Conservation (phyloP, 2,329 filamentous ascomycete species). For the Colletotrichum ledebouriae region DNA sequence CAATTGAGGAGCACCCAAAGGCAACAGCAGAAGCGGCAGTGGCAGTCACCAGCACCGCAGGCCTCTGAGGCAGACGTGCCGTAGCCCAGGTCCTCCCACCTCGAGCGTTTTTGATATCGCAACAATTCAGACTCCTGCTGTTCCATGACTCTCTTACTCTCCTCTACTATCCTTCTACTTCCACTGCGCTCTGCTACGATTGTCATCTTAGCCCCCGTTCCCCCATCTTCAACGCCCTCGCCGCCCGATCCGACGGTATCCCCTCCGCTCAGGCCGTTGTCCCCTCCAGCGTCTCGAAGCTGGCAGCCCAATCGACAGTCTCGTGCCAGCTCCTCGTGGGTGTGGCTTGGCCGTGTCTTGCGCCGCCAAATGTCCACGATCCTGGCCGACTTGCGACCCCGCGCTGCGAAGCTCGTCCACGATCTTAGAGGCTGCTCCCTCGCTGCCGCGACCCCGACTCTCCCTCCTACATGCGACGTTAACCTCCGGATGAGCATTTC, state of each 20-base stretch:
- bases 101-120: conserved; percentile 35
- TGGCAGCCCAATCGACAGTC: conserved; percentile 36
- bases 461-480: conserved; percentile 36
- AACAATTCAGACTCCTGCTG: conserved; percentile 37
- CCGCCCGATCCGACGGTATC: background rate
- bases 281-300: conserved; percentile 28
- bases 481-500: conserved; percentile 47
- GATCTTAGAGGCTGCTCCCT: conserved; percentile 24
- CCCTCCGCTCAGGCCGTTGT: conserved; percentile 33
- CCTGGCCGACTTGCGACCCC: conserved; percentile 41
- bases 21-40: background rate
- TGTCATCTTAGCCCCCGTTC: conserved; percentile 30
- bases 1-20: background rate
- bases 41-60: conserved; percentile 21
- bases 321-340: conserved; percentile 35
- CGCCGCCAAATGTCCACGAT: conserved; percentile 43
- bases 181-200: conserved; percentile 18
- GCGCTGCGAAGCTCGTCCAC: conserved; percentile 40
- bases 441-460: conserved; percentile 19
- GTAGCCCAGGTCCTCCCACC: conserved; percentile 30
- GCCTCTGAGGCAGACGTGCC: conserved; percentile 41
- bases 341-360: conserved; percentile 42
- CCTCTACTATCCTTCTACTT: conserved; percentile 31
- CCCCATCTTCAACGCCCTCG: background rate
- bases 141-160: conserved; percentile 31